A percentile compares a stretch with the other conserved stretches of the same genome.
Conservation (phyloP, 73 alveolate species). For the Blepharisma japonicum region DNA sequence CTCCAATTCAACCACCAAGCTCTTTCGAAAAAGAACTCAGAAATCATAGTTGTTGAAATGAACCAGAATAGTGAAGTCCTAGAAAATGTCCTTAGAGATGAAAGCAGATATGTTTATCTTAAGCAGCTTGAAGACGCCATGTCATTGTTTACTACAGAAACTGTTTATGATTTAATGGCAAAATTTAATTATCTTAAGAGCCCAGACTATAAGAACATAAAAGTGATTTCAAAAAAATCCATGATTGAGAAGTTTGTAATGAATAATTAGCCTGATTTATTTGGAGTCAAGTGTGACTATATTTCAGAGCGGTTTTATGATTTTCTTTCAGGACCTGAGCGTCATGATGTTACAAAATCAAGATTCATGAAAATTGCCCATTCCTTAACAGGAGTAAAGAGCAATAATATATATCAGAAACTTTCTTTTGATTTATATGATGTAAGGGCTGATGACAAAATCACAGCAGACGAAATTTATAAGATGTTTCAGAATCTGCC, state of each 20-base stretch:
- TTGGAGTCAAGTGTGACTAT: neutral
- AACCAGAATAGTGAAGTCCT: neutral
- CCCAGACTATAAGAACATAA: neutral
- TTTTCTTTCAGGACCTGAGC: neutral
- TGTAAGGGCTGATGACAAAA: neutral
- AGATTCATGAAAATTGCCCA: neutral
- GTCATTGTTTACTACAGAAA: neutral
- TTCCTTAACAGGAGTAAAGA: neutral
- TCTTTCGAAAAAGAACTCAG: neutral
- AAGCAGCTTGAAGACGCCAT: constrained; percentile 21
- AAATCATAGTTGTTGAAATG: constrained; percentile 14
- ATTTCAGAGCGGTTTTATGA: constrained; percentile 21
- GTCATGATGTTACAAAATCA: constrained; percentile 8
- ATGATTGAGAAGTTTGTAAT: constrained; percentile 20
- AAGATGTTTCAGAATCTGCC: neutral
- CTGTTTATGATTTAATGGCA: neutral
- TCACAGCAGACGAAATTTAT: constrained; percentile 15
- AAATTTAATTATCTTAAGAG: neutral
- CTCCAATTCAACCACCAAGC: neutral
- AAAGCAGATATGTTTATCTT: neutral
- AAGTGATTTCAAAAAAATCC: neutral
- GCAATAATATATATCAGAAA: neutral
- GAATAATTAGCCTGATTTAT: constrained; percentile 9
- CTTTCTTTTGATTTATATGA: neutral
- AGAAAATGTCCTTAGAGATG: neutral